Evolutionary conservation across 2,329 filamentous ascomycete genomes (phyloP).

Genomic region (Calonectria fujianensis): DNA sequence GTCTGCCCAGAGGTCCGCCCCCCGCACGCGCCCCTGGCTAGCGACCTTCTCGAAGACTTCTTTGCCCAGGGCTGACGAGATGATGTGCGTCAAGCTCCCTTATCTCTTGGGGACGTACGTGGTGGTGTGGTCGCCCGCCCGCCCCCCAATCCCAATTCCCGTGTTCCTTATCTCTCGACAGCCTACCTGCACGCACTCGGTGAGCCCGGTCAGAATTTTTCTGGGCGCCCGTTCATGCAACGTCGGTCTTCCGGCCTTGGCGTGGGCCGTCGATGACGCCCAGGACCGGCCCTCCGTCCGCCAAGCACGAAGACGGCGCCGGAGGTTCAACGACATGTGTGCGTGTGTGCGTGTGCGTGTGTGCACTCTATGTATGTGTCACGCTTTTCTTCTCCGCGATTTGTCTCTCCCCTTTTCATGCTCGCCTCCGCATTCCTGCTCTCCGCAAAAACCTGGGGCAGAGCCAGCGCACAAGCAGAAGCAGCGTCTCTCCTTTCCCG

Average conservation of each 20-base stretch:
- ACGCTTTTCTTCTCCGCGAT: background rate
- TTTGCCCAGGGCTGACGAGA: constrained; percentile 39
- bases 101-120: constrained; percentile 2
- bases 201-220: constrained; percentile 35
- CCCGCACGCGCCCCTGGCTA: constrained; percentile 31
- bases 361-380: background rate
- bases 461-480: background rate
- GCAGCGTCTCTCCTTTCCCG: background rate
- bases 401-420: background rate
- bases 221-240: constrained; percentile 27
- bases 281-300: constrained; percentile 24
- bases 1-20: constrained; percentile 5
- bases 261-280: background rate
- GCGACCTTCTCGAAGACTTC: constrained; percentile 39
- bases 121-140: background rate
- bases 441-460: constrained; percentile 28
- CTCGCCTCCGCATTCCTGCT: constrained; percentile 21
- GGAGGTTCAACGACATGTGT: constrained; percentile 6
- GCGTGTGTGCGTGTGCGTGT: background rate
- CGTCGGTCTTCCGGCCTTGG: constrained; percentile 36
- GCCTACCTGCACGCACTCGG: constrained; percentile 18
- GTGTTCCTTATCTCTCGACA: background rate
- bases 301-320: constrained; percentile 10
- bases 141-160: background rate
- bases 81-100: constrained; percentile 33